Conservation (phyloP, 306 rosid species). For the Fragaria iinumae region DNA sequence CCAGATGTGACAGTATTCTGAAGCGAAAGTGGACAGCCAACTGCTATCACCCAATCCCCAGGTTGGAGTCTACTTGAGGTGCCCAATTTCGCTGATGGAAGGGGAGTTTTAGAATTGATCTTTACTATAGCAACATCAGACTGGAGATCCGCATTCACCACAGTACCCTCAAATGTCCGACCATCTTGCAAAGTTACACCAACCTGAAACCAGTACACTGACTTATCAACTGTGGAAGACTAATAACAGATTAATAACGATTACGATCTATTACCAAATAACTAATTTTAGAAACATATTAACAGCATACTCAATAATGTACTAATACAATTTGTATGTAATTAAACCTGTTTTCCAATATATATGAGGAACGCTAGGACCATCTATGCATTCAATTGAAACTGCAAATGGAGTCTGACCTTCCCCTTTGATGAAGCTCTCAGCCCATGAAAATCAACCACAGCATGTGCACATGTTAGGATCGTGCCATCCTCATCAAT, state of each 20-base stretch:
- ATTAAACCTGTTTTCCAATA: background rate
- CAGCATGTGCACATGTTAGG: constrained; percentile 88
- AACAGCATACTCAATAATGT: background rate
- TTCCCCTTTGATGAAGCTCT: constrained; percentile 58
- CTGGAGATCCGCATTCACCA: constrained; percentile 74
- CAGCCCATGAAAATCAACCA: constrained; percentile 55
- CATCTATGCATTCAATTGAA: background rate
- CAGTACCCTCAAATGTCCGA: constrained; percentile 71
- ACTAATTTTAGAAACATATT: background rate
- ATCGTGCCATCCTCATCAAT: constrained; percentile 79
- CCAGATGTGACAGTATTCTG: constrained; percentile 95
- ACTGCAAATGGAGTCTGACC: constrained; percentile 43
- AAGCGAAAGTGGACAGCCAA: constrained; percentile 90
- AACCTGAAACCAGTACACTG: constrained; percentile 41
- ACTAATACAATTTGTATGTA: no score
- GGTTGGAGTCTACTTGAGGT: constrained; percentile 78
- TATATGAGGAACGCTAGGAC: background rate
- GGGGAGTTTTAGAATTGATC: constrained; percentile 74
- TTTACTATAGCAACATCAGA: constrained; percentile 87
- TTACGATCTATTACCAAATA: background rate
- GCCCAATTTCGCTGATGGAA: constrained; percentile 79
- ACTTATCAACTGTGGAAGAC: background rate
- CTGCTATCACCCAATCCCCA: constrained; percentile 87
- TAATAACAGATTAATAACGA: background rate
- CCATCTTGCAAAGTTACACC: constrained; percentile 93